phyloP scores from a whole-genome alignment of 257 asterid genomes.

The Rehmannia glutinosa region DNA sequence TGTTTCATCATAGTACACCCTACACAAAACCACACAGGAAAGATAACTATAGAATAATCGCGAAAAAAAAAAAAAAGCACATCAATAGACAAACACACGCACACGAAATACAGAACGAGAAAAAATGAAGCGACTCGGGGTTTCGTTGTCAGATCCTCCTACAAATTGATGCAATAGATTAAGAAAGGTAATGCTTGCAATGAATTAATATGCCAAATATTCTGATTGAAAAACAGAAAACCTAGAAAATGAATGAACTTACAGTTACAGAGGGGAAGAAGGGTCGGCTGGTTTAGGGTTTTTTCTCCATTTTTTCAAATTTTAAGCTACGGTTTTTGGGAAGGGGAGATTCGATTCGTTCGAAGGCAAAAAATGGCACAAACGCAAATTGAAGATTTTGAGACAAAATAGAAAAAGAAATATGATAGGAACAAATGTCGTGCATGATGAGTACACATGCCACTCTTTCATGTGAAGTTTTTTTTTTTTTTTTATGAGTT shows the following conservation, averaged over 20 bases:
- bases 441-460: neutral
- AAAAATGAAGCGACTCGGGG: neutral
- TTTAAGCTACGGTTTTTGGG: slow-evolving; percentile 4
- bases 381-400: neutral
- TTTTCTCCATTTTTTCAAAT: slow-evolving; percentile 4
- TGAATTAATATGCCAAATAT: neutral
- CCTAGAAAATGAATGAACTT: neutral
- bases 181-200: neutral
- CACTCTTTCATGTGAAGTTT: neutral
- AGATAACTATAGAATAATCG: neutral
- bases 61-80: too few relatives aligned
- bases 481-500: too few relatives aligned
- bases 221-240: neutral
- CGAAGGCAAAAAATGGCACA: slow-evolving; percentile 5
- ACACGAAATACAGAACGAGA: neutral
- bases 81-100: neutral
- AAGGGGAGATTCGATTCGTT: too few relatives aligned
- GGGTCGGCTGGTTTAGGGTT: slow-evolving; percentile 29
- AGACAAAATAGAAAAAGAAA: neutral
- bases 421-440: neutral
- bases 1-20: slow-evolving; percentile 2
- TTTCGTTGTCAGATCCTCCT: slow-evolving; percentile 14
- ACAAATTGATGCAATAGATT: neutral
- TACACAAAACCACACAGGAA: slow-evolving; percentile 11
- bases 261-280: slow-evolving; percentile 22